Base-by-base conservation (phyloP, 2,329 filamentous ascomycete species). In the Zymoseptoria brevis region DNA sequence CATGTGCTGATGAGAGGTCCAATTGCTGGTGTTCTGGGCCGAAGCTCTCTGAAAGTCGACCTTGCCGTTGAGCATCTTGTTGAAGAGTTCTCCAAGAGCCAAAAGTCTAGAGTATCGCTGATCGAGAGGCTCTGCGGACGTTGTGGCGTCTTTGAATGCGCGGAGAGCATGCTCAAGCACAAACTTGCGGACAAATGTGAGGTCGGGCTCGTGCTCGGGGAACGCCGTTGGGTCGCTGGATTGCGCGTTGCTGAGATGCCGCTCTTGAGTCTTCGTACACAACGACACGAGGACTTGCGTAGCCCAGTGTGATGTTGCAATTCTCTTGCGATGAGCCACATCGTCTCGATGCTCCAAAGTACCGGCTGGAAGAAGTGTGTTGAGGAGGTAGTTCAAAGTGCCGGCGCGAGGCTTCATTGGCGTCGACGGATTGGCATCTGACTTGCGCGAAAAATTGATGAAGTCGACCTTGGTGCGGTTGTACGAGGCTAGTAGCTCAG, bases 401-500 rank as follows among this genome's bases (percentile, higher is more conserved):
- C 89, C 91, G 9, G 93, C 92, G 49, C 94, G 86, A 58, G 94
- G 94, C 74, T 97, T 97, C 16, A 95, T 92, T 4, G 94, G 94
- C 1, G 94, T 97, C 57, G 85, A 86, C 9, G 87, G 87, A 66
- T 90, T 87, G 51, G 90, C 82, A 53, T 93, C 90, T 6, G 90
- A 87, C 70, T 92, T 96, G 61, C 93, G 87, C 66, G 95, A 97
- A 77, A 96, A 99, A 74, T 96, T 97, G 78, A 99, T 96, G 72
- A 99, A 97, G 72, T 99, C 95, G 50, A 99, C 85, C 80, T 99
- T 99, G 8, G 91, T 90, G 57, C 91, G 86, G 67, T 91, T 96
- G 76, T 97, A 99, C 69, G 88, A 95, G 59, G 89, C 86, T 13
- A 99, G 80, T 13, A 99, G 83, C 74, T 99, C 94, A 0, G 90